phyloP scores from a whole-genome alignment of 2,329 filamentous ascomycete genomes.

The Talaromyces sp. region DNA sequence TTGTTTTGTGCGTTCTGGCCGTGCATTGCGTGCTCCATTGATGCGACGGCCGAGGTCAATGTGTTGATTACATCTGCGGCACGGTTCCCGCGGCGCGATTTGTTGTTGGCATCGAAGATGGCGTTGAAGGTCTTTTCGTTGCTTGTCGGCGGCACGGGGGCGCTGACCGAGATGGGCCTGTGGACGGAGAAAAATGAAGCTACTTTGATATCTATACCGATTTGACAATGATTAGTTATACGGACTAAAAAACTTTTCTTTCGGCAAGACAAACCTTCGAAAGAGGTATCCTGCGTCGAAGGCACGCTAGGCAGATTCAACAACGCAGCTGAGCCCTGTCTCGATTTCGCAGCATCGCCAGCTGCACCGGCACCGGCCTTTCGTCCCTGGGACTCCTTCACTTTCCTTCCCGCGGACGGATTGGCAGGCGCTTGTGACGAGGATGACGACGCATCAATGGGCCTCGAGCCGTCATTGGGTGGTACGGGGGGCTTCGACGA shows the following conservation, averaged over 20 bases:
- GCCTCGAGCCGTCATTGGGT: slow-evolving; percentile 44
- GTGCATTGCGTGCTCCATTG: slow-evolving; percentile 40
- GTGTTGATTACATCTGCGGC: slow-evolving; percentile 63
- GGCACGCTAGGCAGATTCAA: slow-evolving; percentile 48
- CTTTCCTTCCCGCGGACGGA: slow-evolving; percentile 33
- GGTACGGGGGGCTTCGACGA: slow-evolving; percentile 48
- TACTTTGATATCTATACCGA: slow-evolving; percentile 60
- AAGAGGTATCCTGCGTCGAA: slow-evolving; percentile 47
- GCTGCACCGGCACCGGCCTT: not conserved
- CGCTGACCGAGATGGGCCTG: slow-evolving; percentile 84
- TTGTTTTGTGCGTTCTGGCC: slow-evolving; percentile 30
- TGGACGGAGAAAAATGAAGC: slow-evolving; percentile 96
- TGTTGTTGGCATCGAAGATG: slow-evolving; percentile 68
- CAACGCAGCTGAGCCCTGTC: slow-evolving; percentile 34
- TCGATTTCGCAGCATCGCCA: slow-evolving; percentile 32
- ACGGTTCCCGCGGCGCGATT: slow-evolving; percentile 38
- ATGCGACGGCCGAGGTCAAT: slow-evolving; percentile 49
- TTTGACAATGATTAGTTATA: slow-evolving; percentile 36
- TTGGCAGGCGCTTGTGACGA: slow-evolving; percentile 3
- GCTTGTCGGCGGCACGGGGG: slow-evolving; percentile 69
- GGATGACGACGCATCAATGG: slow-evolving; percentile 36
- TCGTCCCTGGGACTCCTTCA: slow-evolving; percentile 23
- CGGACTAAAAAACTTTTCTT: not conserved
- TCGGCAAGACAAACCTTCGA: slow-evolving; percentile 39
- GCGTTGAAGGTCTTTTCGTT: slow-evolving; percentile 73